Evolutionary conservation across 2,329 filamentous ascomycete species (phyloP).

Genomic region (Trichoderma semiorbis): DNA sequence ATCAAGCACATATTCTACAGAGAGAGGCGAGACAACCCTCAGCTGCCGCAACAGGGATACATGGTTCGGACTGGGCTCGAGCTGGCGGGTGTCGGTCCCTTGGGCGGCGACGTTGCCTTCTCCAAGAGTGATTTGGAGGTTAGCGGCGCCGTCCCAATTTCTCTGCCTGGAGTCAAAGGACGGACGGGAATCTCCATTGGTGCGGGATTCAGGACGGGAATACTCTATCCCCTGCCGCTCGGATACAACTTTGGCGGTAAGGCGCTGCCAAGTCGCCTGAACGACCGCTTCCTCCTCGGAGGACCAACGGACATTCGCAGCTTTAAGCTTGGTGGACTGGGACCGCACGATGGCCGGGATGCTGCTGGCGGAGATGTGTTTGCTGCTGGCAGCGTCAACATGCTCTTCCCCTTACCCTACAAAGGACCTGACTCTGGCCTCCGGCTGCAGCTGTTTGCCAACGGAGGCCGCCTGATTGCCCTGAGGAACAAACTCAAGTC

Average conservation of each 20-base stretch:
- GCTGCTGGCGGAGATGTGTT: conserved; percentile 89
- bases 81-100: conserved; percentile 78
- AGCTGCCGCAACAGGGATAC: conserved; percentile 80
- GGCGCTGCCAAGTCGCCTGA: conserved; percentile 71
- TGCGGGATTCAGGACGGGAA: conserved; percentile 73
- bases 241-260: conserved; percentile 49
- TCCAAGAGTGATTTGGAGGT: conserved; percentile 87
- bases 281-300: conserved; percentile 92
- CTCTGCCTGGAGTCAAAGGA: conserved; percentile 64
- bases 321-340: conserved; percentile 84
- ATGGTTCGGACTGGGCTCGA: conserved; percentile 75
- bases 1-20: conserved; percentile 76
- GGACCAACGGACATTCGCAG: conserved; percentile 93
- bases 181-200: conserved; percentile 79
- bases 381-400: conserved; percentile 80
- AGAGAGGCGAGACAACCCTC: conserved; percentile 78
- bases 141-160: conserved; percentile 69
- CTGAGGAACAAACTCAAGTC: conserved; percentile 58
- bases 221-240: conserved; percentile 77
- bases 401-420: conserved; percentile 80
- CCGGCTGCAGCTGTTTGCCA: conserved; percentile 85
- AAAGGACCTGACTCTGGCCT: conserved; percentile 80
- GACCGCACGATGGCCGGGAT: conserved; percentile 81
- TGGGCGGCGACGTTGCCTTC: conserved; percentile 90
- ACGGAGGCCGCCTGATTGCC: conserved; percentile 80